Base-by-base conservation (phyloP, 1,139 yeast genomes). In the Blastobotrys aristatus region DNA sequence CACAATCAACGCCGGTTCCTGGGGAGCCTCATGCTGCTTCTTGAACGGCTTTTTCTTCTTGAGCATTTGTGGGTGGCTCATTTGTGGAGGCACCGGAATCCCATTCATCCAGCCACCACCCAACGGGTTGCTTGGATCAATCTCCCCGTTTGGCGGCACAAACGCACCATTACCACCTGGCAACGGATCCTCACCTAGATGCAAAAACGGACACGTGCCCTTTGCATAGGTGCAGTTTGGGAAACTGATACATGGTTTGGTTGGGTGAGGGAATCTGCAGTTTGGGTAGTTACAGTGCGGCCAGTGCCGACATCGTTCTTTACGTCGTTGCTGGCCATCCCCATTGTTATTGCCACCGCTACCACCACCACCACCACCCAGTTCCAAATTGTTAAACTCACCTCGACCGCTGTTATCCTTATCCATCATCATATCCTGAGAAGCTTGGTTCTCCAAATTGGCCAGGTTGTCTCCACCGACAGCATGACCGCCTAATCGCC, bases 191-290 rank as follows among this genome's bases (percentile, higher is more conserved):
- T 87, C 87, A 52, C 84, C 86, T 10, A 95, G 90, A 64, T 88
- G 96, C 57, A 88, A 70, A 59, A 70, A 86, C 55, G 80, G 82
- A 67, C 96, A 88, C 0, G 94, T 84, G 17, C 95, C 95, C 24
- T 85, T 84, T 5, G 83, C 77, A 58, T 84, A 82, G 24, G 85
- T 76, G 68, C 96, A 88, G 59, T 82, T 76, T 47, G 95, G 95
- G 64, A 74, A 86, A n/a, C 77, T 77, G 65, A 75, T 79, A 65
- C 96, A 88, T 11, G 73, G 73, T 57, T 76, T 83, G 1, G 88
- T 80, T 22, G 96, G 96, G 66, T 88, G 96, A 1, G 89, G 78
- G 60, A 76, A 82, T 47, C 74, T 76, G 65, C 96, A 88, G 44
- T 79, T 78, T 48, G 78, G 76, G 46, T 73, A 66, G 13, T 70